Evolutionary conservation across 805 yeast species (phyloP).

Genomic region (Hanseniaspora vineae): DNA sequence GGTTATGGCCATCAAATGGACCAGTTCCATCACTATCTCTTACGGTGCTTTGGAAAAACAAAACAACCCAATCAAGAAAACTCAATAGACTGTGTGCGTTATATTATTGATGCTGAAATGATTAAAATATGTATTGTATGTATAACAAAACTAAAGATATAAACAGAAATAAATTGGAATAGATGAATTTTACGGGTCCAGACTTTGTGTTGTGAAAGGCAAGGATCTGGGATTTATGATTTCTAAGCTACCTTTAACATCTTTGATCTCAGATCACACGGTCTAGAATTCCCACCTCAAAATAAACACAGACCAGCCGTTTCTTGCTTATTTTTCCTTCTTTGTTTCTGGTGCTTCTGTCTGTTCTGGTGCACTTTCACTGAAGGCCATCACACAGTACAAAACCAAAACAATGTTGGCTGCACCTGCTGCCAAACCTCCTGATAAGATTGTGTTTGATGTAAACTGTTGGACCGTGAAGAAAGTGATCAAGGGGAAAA

Average conservation of each 20-base stretch:
- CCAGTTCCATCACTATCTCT: conserved; percentile 57
- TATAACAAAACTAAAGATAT: too few species aligned
- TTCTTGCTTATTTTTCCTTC: conserved; percentile 17
- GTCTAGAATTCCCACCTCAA: too few species aligned
- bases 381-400: conserved; percentile 61
- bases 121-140: background rate
- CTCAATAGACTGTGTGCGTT: conserved; percentile 9
- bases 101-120: conserved; percentile 3
- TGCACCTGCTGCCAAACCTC: conserved; percentile 66
- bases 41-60: conserved; percentile 69
- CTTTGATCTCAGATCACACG: too few species aligned
- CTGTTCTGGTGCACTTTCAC: conserved; percentile 38
- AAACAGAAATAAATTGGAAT: background rate
- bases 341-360: conserved; percentile 25
- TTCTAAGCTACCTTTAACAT: too few species aligned
- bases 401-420: conserved; percentile 67
- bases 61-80: conserved; percentile 22
- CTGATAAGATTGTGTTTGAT: conserved; percentile 49
- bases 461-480: conserved; percentile 36
- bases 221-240: too few species aligned
- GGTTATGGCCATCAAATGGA: conserved; percentile 56
- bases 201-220: too few species aligned
- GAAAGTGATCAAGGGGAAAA: conserved; percentile 51
- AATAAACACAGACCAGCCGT: background rate
- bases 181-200: too few species aligned